phyloP scores from a whole-genome alignment of 2,329 filamentous ascomycete genomes.

The Botrytis byssoidea region DNA sequence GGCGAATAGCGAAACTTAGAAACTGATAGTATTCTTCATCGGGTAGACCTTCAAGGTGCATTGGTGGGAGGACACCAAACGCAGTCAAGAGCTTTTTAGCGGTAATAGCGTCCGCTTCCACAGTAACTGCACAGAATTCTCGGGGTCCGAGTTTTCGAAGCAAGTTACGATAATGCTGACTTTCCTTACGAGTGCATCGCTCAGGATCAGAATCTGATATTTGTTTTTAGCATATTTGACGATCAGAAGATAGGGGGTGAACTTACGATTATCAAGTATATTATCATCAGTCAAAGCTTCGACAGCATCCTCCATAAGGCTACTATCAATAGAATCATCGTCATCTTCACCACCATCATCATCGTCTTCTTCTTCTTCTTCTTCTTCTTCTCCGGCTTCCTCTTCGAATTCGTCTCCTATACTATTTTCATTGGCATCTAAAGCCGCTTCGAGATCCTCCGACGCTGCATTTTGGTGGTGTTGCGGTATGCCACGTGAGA shows the following conservation, averaged over 20 bases:
- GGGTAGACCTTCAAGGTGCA: slow-evolving; percentile 68
- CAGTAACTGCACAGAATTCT: slow-evolving; percentile 71
- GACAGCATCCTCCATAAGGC: slow-evolving; percentile 48
- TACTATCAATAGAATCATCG: slow-evolving; percentile 43
- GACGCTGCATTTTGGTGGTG: slow-evolving; percentile 13
- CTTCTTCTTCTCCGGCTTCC: neutral
- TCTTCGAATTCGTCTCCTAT: neutral
- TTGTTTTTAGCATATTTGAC: slow-evolving; percentile 30
- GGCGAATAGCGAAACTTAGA: slow-evolving; percentile 72
- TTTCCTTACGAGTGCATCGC: slow-evolving; percentile 65
- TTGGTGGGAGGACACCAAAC: slow-evolving; percentile 73
- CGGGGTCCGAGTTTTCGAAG: slow-evolving; percentile 75
- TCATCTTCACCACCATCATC: slow-evolving; percentile 25
- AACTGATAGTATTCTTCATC: slow-evolving; percentile 75
- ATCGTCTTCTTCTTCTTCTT: neutral
- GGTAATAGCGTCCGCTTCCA: slow-evolving; percentile 66
- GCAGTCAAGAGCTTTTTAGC: slow-evolving; percentile 83
- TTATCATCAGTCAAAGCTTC: slow-evolving; percentile 49
- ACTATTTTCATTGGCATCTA: neutral
- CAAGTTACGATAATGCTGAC: slow-evolving; percentile 64
- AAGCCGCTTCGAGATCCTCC: neutral
- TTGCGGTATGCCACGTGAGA: slow-evolving; percentile 16
- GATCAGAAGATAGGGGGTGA: neutral
- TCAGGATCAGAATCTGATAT: slow-evolving; percentile 30
- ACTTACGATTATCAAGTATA: slow-evolving; percentile 45